phyloP scores from a whole-genome alignment of 2,329 filamentous ascomycete species.

The Neopestalotiopsis sp. region DNA sequence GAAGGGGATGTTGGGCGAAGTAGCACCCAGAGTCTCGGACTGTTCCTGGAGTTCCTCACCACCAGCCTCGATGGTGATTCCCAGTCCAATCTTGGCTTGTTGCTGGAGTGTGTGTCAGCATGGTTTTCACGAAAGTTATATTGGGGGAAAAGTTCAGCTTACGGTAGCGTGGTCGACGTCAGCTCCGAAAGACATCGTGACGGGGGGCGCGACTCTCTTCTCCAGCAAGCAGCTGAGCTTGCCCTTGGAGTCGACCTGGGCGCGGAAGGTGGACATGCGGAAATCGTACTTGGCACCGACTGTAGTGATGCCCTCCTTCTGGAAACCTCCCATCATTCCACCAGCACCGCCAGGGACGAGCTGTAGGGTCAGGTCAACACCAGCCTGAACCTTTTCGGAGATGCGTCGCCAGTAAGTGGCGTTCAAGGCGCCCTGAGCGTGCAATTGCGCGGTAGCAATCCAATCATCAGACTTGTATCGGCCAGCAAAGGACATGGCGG shows the following conservation, averaged over 20 bases:
- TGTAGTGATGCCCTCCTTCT: slow-evolving; percentile 88
- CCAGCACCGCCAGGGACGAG: slow-evolving; percentile 72
- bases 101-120: slow-evolving; percentile 63
- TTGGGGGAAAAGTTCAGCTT: slow-evolving; percentile 45
- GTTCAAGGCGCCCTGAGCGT: slow-evolving; percentile 86
- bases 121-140: background rate
- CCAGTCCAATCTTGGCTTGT: slow-evolving; percentile 92
- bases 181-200: slow-evolving; percentile 92
- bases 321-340: slow-evolving; percentile 76
- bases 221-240: slow-evolving; percentile 92
- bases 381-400: slow-evolving; percentile 94
- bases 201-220: slow-evolving; percentile 92
- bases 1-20: slow-evolving; percentile 68
- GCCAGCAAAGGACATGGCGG: slow-evolving; percentile 86
- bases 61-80: slow-evolving; percentile 87
- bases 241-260: slow-evolving; percentile 93
- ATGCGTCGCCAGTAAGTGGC: slow-evolving; percentile 93
- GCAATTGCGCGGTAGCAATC: slow-evolving; percentile 89
- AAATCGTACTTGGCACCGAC: slow-evolving; percentile 99
- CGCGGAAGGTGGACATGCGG: slow-evolving; percentile 91
- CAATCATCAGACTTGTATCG: slow-evolving; percentile 92
- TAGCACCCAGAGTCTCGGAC: slow-evolving; percentile 67
- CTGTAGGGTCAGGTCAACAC: slow-evolving; percentile 91
- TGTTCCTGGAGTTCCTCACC: slow-evolving; percentile 88
- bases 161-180: slow-evolving; percentile 97